Evolutionary conservation across 768 basidiomycete genomes (phyloP).

Genomic region (Hericium coralloides): DNA sequence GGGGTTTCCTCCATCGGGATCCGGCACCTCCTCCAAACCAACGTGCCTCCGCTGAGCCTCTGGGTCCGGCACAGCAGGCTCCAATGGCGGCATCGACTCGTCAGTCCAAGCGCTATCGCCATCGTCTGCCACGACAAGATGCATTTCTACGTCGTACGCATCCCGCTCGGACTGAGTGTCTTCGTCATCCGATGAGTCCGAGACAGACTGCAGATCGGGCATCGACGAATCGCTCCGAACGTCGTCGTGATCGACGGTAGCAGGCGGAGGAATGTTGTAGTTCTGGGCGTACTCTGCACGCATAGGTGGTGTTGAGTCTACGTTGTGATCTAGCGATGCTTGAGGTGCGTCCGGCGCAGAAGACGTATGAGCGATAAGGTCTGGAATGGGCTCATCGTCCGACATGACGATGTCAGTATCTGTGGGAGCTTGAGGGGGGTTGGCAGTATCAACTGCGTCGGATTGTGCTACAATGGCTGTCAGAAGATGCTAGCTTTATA

Average conservation of each 20-base stretch:
- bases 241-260: neutral
- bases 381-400: no score
- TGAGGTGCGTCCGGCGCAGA: no score
- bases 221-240: neutral
- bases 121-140: conserved; percentile 2
- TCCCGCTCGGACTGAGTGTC: conserved; percentile 1
- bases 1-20: neutral
- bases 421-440: no score
- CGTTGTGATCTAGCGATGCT: no score
- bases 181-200: neutral
- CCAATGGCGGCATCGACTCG: neutral
- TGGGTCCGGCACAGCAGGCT: neutral
- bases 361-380: no score
- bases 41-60: neutral
- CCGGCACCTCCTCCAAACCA: neutral
- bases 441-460: no score
- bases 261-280: neutral
- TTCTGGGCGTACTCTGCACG: neutral
- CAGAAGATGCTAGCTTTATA: no score
- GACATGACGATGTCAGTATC: no score
- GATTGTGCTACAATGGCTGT: no score
- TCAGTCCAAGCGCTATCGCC: conserved; percentile 1
- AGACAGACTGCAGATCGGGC: conserved; percentile 3
- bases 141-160: conserved; percentile 14
- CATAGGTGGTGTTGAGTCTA: neutral